phyloP scores from a whole-genome alignment of 768 basidiomycete genomes.

The Lentinula guzmanii region DNA sequence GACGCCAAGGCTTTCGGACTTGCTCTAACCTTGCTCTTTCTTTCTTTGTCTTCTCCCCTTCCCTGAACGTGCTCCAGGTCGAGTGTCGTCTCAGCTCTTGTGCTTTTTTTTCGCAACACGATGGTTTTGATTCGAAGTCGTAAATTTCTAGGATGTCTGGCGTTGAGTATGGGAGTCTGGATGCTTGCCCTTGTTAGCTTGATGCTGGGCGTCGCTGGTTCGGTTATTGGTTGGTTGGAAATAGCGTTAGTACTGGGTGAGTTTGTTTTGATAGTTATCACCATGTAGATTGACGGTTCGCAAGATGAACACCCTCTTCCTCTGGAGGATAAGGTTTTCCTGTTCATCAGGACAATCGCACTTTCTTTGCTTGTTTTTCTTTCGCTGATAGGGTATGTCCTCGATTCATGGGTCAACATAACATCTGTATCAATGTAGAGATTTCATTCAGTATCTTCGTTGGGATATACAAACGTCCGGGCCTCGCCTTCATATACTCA shows the following conservation, averaged over 20 bases:
- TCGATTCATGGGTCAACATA: background rate
- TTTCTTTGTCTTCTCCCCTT: background rate
- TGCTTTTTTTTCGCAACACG: background rate
- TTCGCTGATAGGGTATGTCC: conserved; percentile 13
- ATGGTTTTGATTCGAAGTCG: conserved; percentile 18
- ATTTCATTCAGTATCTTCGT: conserved; percentile 10
- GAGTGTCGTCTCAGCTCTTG: background rate
- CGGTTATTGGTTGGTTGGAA: conserved; percentile 17
- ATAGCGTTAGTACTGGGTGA: conserved; percentile 11
- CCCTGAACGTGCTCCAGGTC: conserved; percentile 6
- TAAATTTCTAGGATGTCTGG: conserved; percentile 13
- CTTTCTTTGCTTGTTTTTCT: conserved; percentile 15
- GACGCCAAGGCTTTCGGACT: background rate
- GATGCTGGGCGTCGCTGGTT: conserved; percentile 11
- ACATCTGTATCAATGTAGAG: background rate
- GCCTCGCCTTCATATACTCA: conserved; percentile 12
- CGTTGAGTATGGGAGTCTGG: conserved; percentile 14
- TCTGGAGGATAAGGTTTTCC: conserved; percentile 9
- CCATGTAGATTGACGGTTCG: background rate
- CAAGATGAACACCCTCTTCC: conserved; percentile 10
- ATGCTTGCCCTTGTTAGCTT: conserved; percentile 14
- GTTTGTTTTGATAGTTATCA: background rate
- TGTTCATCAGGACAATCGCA: conserved; percentile 12
- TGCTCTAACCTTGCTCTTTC: background rate
- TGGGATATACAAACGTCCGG: conserved; percentile 6